Percentiles rank a stretch among this genome's conserved stretches.
Evolutionary conservation across 352 stramenopile species (phyloP).

Genomic region (Blastocystis sp.): DNA sequence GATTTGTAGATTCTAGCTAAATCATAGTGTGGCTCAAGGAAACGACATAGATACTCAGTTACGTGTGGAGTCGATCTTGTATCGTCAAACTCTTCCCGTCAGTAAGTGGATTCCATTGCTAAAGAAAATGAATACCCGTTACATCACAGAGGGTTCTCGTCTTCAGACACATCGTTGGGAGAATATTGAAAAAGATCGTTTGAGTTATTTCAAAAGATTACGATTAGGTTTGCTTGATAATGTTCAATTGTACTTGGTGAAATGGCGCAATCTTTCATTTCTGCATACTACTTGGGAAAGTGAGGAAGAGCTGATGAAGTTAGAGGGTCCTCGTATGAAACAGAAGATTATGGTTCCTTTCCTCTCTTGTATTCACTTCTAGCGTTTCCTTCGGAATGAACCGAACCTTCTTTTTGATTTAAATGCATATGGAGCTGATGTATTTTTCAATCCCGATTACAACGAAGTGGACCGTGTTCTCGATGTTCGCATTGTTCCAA

Average conservation of each 20-base stretch:
- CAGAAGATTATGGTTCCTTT: constrained; percentile 50
- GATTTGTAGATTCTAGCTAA: background rate
- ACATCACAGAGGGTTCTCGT: constrained; percentile 16
- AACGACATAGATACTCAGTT: constrained; percentile 25
- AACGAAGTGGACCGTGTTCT: constrained; percentile 83
- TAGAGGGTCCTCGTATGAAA: constrained; percentile 58
- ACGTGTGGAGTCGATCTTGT: constrained; percentile 38
- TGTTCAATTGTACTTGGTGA: constrained; percentile 81
- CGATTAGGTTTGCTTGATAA: constrained; percentile 25
- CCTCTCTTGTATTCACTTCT: background rate
- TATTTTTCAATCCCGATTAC: constrained; percentile 86
- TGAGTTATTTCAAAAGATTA: background rate
- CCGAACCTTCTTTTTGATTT: constrained; percentile 50
- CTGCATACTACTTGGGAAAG: constrained; percentile 85
- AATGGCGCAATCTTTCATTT: constrained; percentile 84
- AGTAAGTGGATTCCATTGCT: background rate
- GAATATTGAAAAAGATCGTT: background rate
- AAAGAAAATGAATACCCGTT: constrained; percentile 64
- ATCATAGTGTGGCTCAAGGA: constrained; percentile 6
- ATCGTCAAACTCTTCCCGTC: constrained; percentile 56
- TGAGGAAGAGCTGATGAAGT: constrained; percentile 74
- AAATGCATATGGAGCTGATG: constrained; percentile 73
- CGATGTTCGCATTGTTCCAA: constrained; percentile 75
- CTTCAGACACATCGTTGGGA: constrained; percentile 49
- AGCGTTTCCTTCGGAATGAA: constrained; percentile 54